Evolutionary conservation across 192 early-diverging fungal genomes (phyloP), one percentile per base, ranked within the genome.

Genomic region (Coemansia sp.): DNA sequence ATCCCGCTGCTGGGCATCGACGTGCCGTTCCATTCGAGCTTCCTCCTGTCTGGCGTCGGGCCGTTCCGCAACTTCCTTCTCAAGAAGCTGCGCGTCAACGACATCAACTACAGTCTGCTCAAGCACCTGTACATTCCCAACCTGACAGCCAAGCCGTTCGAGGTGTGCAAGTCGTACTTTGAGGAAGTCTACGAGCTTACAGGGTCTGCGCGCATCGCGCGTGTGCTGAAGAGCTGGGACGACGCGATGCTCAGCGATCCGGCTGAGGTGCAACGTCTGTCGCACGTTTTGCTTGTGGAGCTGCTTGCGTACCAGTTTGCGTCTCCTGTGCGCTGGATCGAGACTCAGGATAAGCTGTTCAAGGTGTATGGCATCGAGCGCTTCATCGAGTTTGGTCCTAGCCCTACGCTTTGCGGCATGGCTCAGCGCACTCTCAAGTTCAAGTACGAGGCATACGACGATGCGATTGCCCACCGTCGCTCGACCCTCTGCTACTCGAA

Each of bases 401-500:
- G 86, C 71, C 93, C 93, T 22, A 93, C 93, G 50, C 87, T 97
- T 40, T 89, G 87, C 76, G 93, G 94, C 60, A 97, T 97, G 95
- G 94, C 94, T 38, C 83, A 84, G 58, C 89, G 94, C 67, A 97
- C 95, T 1, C 84, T 97, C 55, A 95, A 94, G 87, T 88, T 94
- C 86, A 97, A 97, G 87, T 97, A 96, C 67, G 91, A 95, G 82
- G 92, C 92, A 3, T 94, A 96, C 61, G 95, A 97, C 70, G 92
- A 94, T 66, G 95, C 95, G 32, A 86, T 95, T 67, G 94, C 91
- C 56, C 88, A 89, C 67, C 89, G 90, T 68, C 92, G 95, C 75
- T 86, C 89, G n/a, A 92, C 90, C 62, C 84, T 96, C 66, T 94
- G 91, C 77, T 91, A 88, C 59, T 83, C 89, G 71, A 96, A 95